Evolutionary conservation across 495 filamentous ascomycete genomes (phyloP), one percentile per base, ranked within the genome.

Genomic region (Aspergillus campestris): DNA sequence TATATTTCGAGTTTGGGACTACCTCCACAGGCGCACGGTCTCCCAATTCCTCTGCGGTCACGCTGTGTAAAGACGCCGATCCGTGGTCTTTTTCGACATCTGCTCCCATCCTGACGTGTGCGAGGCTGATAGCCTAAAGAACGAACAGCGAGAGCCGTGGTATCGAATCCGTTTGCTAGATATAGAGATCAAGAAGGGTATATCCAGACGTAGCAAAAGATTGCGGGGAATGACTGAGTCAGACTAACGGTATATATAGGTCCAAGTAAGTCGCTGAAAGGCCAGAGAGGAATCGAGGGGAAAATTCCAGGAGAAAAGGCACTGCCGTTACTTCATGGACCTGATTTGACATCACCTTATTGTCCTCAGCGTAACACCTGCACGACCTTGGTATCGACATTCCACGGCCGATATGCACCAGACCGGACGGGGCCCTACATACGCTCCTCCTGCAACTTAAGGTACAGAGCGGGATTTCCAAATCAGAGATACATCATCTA

Each of bases 61-160:
- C 48, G 34, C 55, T 58, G 29, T 38, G 48, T 37, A 58, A 24
- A 36, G 55, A 53, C 32, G 51, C 41, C 15, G 51, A 52, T 35
- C 40, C 38, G 29, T 14, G 46, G 9, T 32, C 43, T 14, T 51
- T 53, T 36, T 54, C 55, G 11, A 53, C 31, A 30, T 50, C 51
- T 15, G 48, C 13, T 14, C 13, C 36, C 55, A 58, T 58, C 10
- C 27, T 51, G n/a, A 34, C 27, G 34, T 14, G n/a, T 15, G 13
- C 14, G 45, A 34, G 15, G 28, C 10, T 30, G 10, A 27, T 11
- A 13, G 33, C 35, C 24, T 18, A 12, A 30, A 44, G 1, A 44
- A 37, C 12, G 11, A 36, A 12, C 42, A 31, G 42, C 32, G 7
- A n/a, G 12, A 36, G 28, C 42, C 28, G 38, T 15, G 11, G 27